A percentile compares a stretch with the other conserved stretches of the same genome.
phyloP scores from a whole-genome alignment of 2,329 filamentous ascomycete species.

The Ambrosiella beaveri region DNA sequence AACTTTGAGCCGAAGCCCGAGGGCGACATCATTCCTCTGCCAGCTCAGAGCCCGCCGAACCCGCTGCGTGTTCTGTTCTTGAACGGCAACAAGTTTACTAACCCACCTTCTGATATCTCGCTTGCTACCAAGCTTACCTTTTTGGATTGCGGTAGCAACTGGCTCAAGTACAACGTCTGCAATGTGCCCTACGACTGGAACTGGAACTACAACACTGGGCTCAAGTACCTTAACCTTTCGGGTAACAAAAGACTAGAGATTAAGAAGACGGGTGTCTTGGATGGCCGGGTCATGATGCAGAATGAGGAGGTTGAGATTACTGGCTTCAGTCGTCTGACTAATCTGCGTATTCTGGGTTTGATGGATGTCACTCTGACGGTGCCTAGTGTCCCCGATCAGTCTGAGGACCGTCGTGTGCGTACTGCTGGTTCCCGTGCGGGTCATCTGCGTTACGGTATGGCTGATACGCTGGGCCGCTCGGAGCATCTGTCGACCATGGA shows the following conservation, averaged over 20 bases:
- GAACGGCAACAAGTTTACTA: slow-evolving; percentile 96
- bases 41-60: slow-evolving; percentile 25
- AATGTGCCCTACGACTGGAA: slow-evolving; percentile 99
- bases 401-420: slow-evolving; percentile 81
- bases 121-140: slow-evolving; percentile 84
- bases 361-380: slow-evolving; percentile 97
- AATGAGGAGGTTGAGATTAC: slow-evolving; percentile 34
- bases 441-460: slow-evolving; percentile 89
- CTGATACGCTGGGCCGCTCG: slow-evolving; percentile 78
- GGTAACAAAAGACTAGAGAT: slow-evolving; percentile 95
- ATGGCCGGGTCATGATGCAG: background rate
- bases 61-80: slow-evolving; percentile 80
- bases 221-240: slow-evolving; percentile 88
- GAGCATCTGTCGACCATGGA: slow-evolving; percentile 94
- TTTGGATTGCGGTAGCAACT: slow-evolving; percentile 87
- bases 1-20: slow-evolving; percentile 49
- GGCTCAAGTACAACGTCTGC: slow-evolving; percentile 93
- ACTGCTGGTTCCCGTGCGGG: slow-evolving; percentile 93
- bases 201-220: slow-evolving; percentile 93
- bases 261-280: slow-evolving; percentile 34
- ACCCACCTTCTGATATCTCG: slow-evolving; percentile 83
- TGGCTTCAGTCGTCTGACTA: slow-evolving; percentile 71
- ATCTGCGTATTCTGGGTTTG: slow-evolving; percentile 73
- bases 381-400: slow-evolving; percentile 85
- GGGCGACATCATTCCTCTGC: slow-evolving; percentile 35